These are phyloP conservation scores for Penicillium sp. DNA, from an alignment of 2,329 filamentous ascomycete genomes.

Conservation along the genomic window DNA sequence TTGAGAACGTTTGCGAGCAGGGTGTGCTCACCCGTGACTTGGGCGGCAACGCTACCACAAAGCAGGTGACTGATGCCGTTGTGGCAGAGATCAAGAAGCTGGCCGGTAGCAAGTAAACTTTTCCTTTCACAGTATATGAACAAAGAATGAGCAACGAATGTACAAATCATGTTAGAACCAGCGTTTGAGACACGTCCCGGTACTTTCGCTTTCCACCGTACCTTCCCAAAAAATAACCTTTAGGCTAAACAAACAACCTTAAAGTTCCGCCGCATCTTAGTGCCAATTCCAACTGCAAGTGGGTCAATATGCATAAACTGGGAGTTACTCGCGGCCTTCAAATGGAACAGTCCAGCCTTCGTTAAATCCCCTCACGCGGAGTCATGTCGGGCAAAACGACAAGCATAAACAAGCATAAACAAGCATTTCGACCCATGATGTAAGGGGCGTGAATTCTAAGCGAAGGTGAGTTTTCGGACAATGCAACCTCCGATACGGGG, in stretches of 20 bases:
- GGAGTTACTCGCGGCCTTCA: no score
- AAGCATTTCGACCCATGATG: background rate
- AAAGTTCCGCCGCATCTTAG: background rate
- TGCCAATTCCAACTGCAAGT: background rate
- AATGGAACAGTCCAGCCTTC: no score
- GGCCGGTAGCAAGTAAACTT: slow-evolving; percentile 17
- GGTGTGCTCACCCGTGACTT: slow-evolving; percentile 62
- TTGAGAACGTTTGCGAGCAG: slow-evolving; percentile 62
- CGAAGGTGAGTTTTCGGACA: slow-evolving; percentile 3
- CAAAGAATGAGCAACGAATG: background rate
- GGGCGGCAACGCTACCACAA: slow-evolving; percentile 59
- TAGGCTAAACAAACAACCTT: background rate
- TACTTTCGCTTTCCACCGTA: background rate
- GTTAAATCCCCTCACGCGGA: no score
- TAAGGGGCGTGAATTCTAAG: background rate
- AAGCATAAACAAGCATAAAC: background rate
- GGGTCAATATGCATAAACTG: background rate
- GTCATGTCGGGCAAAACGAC: background rate
- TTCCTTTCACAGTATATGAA: background rate
- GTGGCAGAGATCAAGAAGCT: slow-evolving; percentile 54
- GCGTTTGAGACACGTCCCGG: background rate
- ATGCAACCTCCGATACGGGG: slow-evolving; percentile 4
- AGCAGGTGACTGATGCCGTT: slow-evolving; percentile 61
- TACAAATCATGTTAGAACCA: background rate
- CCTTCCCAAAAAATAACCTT: background rate